A percentile compares a stretch with the other conserved stretches of the same genome.
These are phyloP conservation scores for Trichoderma koningiopsis DNA, from an alignment of 2,329 filamentous ascomycete genomes.

Conservation along the genomic window DNA sequence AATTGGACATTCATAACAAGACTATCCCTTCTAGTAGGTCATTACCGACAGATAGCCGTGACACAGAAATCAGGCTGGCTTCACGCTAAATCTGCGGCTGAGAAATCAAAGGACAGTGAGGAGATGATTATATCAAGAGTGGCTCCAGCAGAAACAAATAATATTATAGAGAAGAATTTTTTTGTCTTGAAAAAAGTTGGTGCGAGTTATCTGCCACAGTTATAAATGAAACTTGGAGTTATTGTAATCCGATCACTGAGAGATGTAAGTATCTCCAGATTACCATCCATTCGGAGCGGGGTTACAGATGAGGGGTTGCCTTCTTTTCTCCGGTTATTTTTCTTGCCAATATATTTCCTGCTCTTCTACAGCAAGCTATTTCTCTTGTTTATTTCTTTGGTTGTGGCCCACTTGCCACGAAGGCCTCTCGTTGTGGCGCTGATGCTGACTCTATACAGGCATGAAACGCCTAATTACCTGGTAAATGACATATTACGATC, in stretches of 20 bases:
- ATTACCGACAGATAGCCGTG: not conserved
- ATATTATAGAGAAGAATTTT: not conserved
- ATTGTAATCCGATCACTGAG: not conserved
- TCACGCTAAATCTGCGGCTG: not conserved
- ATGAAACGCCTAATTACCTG: not conserved
- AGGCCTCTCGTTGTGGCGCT: not conserved
- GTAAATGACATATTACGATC: not conserved
- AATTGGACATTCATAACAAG: not conserved
- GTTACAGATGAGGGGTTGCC: not conserved
- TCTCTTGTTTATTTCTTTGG: not conserved
- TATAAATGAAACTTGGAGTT: not conserved
- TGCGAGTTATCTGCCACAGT: not conserved
- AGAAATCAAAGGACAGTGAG: not conserved
- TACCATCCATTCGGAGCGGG: not conserved
- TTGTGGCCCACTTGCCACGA: not conserved
- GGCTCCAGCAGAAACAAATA: not conserved
- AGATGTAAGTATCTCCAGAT: not conserved
- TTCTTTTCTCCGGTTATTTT: not conserved
- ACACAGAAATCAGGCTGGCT: not conserved
- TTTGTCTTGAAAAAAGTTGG: not conserved
- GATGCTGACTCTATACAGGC: not conserved
- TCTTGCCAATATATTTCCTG: not conserved
- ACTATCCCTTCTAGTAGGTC: not conserved
- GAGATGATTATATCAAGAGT: not conserved
- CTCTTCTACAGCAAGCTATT: not conserved